phyloP scores from a whole-genome alignment of 73 alveolate species.

The Tetrahymena thermophila region DNA sequence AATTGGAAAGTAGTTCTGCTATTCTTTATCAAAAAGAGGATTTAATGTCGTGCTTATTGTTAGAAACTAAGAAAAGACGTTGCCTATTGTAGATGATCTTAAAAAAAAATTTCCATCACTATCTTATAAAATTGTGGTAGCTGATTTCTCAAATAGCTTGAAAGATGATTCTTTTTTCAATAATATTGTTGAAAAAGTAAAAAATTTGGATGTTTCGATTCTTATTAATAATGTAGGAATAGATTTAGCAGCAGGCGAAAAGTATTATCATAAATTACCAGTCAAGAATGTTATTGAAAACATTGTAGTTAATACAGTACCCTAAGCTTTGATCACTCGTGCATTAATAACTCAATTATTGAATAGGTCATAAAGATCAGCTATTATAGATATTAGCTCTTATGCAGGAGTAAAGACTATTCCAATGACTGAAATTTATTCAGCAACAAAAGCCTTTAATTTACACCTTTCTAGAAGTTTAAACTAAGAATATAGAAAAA shows the following conservation, averaged over 20 bases:
- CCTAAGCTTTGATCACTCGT: background rate
- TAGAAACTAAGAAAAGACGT: slow-evolving; percentile 13
- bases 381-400: background rate
- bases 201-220: slow-evolving; percentile 6
- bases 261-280: background rate
- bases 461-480: background rate
- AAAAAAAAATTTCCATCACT: background rate
- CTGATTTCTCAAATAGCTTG: slow-evolving; percentile 16
- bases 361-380: background rate
- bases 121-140: background rate
- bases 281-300: background rate
- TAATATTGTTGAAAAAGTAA: background rate
- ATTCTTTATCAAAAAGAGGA: background rate
- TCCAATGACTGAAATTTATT: background rate
- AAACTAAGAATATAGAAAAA: background rate
- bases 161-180: slow-evolving; percentile 2
- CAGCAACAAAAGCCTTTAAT: background rate
- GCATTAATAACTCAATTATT: background rate
- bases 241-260: background rate
- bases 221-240: slow-evolving; percentile 31
- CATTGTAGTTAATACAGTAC: background rate
- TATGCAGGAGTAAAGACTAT: background rate
- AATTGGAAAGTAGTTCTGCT: slow-evolving; percentile 16
- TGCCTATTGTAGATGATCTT: background rate
- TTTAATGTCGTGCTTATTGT: slow-evolving; percentile 21